A percentile compares a stretch with the other conserved stretches of the same genome.
phyloP scores from a whole-genome alignment of 441 rosid genomes.

The Croton setiger region DNA sequence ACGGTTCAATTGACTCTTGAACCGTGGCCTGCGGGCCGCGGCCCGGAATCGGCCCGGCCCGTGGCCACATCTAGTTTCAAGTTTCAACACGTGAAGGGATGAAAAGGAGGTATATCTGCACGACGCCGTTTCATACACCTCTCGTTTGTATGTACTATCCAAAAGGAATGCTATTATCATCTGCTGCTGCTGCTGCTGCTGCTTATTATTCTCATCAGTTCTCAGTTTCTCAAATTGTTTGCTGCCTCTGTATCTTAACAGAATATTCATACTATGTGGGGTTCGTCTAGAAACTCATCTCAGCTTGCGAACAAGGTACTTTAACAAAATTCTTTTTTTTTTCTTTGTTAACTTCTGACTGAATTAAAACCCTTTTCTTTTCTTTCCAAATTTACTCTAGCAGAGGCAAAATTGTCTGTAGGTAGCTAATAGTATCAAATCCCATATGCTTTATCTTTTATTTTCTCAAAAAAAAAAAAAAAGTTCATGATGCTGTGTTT shows the following conservation, averaged over 20 bases:
- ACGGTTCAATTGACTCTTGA: no score
- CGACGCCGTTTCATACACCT: background rate
- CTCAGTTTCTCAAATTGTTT: background rate
- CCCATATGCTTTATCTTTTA: background rate
- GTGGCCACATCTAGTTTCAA: no score
- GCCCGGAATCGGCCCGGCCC: no score
- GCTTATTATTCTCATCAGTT: background rate
- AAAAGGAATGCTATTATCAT: background rate
- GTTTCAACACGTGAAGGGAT: no score
- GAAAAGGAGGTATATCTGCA: background rate
- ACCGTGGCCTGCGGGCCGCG: no score
- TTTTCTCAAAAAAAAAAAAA: background rate
- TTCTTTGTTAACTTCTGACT: background rate
- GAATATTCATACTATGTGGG: slow-evolving; percentile 40
- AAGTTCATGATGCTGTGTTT: background rate
- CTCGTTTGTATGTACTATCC: background rate
- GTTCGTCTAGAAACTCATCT: slow-evolving; percentile 32
- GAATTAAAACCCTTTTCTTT: background rate
- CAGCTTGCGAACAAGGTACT: slow-evolving; percentile 51
- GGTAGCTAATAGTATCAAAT: background rate
- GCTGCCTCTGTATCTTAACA: background rate
- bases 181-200: slow-evolving; percentile 6
- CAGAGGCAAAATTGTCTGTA: background rate
- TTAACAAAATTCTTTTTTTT: background rate
- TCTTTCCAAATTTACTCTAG: background rate